Evolutionary conservation across 169 alveolate genomes (phyloP), one percentile per base, ranked within the genome.

Genomic region (Fabrea salina): DNA sequence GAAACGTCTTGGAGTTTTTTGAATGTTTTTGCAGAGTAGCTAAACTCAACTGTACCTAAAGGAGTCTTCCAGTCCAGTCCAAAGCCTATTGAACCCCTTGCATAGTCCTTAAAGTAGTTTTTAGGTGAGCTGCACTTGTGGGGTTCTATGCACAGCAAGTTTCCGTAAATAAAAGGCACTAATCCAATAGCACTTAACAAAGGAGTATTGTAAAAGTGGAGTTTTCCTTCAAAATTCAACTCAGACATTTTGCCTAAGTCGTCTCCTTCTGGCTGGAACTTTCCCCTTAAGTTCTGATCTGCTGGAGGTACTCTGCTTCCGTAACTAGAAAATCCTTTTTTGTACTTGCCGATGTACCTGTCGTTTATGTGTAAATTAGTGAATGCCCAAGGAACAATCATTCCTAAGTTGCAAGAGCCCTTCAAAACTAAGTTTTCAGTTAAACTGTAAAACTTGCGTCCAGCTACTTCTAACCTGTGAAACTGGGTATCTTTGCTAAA

Each of bases 251-350:
- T 47, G 16, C 56, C 56, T 47, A 47, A 47, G 16, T n/a, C 30
- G 19, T 47, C 19, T n/a, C n/a, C n/a, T 47, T 47, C 56, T 47
- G 16, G 16, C 56, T n/a, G 19, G 19, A 47, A 47, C 25, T 70
- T 47, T 19, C 67, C 61, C 27, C 41, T 70, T 19, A 70, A 27
- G 3, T n/a, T 43, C 4, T 40, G 66, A 49, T 70, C 66, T 13
- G 33, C 67, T 44, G 59, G 66, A 22, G 13, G 67, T 47, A 47
- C 44, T 19, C 79, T 43, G n/a, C 44, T 3, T 0, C 79, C 79
- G 27, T 47, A 22, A 2, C 49, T 27, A 47, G 16, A n/a, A 47
- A 47, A 47, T 47, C 56, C 56, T 47, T 47, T 47, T 47, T n/a
- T 25, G 19, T n/a, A 47, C 56, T 47, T 47, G 19, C 30, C 19